Evolutionary conservation across 1,284 basidiomycete species (phyloP), one percentile per base, ranked within the genome.

Genomic region (Melampsora occidentalis): DNA sequence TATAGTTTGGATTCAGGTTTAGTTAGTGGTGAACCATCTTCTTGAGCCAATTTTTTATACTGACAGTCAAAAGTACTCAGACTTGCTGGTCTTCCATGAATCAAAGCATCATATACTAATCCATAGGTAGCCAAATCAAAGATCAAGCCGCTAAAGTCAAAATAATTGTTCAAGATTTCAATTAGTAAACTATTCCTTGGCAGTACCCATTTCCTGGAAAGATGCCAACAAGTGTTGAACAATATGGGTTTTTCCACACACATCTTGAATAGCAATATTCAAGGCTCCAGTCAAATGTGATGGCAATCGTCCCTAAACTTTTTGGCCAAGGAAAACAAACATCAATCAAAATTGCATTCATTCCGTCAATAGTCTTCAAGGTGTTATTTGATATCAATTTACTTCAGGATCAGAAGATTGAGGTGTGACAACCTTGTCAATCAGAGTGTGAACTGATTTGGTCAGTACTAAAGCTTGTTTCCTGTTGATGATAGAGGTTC

Each of bases 101-200:
- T 12, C 51, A 73, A 67, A 12, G 64, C 71, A 67, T 73, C 71
- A 25, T 65, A 62, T 10, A 51, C 71, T 51, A 67, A 35, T 1
- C 71, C 71, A 64, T 73, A 73, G 5, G 18, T 64, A 49, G 62
- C 71, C 46, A 73, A 20, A 65, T 65, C 62, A 3, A 31, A 59
- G 22, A 64, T 46, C 18, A 65, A 64, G 0, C 16, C 25, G 42
- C 71, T 72, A 28, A 16, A 10, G 39, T 42, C 6, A 10, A 42
- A 42, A 9, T 42, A 5, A 5, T 35, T 35, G 39, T 42, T 42
- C 53, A 28, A n/a, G 53, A n/a, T 28, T 7, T 57, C 53, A 57
- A n/a, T n/a, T 6, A 57, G 53, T n/a, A n/a, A 57, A n/a, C n/a
- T n/a, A n/a, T n/a, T n/a, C n/a, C n/a, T n/a, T n/a, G n/a, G n/a